Evolutionary conservation across 768 basidiomycete genomes (phyloP).

Genomic region (Tephrocybe rancida): DNA sequence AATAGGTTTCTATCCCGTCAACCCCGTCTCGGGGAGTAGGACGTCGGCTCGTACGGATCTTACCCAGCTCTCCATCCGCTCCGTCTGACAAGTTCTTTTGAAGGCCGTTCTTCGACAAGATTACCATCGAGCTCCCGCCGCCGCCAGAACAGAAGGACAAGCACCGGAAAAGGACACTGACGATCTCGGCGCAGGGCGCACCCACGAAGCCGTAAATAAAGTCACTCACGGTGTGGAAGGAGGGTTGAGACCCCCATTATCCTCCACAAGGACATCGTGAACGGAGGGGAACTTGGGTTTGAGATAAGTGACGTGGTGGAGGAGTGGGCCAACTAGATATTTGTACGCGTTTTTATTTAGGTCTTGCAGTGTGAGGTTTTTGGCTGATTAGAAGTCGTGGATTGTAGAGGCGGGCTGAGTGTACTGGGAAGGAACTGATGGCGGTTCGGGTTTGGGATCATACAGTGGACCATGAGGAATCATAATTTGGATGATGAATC

Average conservation of each 20-base stretch:
- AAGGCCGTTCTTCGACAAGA: slow-evolving; percentile 52
- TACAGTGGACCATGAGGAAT: too few relatives aligned
- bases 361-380: too few relatives aligned
- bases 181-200: slow-evolving; percentile 60
- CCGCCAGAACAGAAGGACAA: slow-evolving; percentile 12
- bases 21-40: slow-evolving; percentile 76
- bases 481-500: too few relatives aligned
- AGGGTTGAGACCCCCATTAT: slow-evolving; percentile 49
- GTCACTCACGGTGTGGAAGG: slow-evolving; percentile 51
- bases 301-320: slow-evolving; percentile 23
- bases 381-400: too few relatives aligned
- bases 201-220: slow-evolving; percentile 61
- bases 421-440: too few relatives aligned
- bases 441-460: too few relatives aligned
- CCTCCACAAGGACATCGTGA: slow-evolving; percentile 47
- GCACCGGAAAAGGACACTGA: slow-evolving; percentile 33
- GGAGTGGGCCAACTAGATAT: slow-evolving; percentile 17
- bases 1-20: slow-evolving; percentile 84
- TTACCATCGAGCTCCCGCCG: slow-evolving; percentile 58
- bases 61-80: neutral
- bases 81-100: neutral
- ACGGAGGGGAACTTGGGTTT: slow-evolving; percentile 21
- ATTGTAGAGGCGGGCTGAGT: too few relatives aligned
- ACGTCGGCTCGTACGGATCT: slow-evolving; percentile 67
- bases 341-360: slow-evolving; percentile 5